Base-by-base conservation (phyloP, 2,329 filamentous ascomycete genomes). In the Aspergillus carbonarius region DNA sequence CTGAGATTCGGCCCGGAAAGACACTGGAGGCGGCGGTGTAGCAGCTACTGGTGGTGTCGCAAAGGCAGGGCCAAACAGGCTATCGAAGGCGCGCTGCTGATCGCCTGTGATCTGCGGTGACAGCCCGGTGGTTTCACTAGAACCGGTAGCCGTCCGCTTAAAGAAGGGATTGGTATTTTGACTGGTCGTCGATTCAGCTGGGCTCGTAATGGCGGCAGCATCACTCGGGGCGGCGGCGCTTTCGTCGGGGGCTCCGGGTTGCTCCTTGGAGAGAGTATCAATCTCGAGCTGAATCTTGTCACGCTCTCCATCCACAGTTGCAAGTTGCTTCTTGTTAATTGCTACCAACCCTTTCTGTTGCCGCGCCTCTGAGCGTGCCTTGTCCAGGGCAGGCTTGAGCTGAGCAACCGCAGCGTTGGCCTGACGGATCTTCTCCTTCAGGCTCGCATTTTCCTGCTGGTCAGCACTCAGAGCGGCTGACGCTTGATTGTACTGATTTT, bases 271-370 rank as follows among this genome's bases (percentile, higher is more conserved):
- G 88, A 83, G 53, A 86, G 87, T 59, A 46, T 88, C 88, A 46
- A 89, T 88, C 74, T 98, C 93, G 1, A 81, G 79, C 78, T 92
- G 93, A 39, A 96, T 81, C 79, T 91, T 93, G 60, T 98, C 93
- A 32, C 91, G 86, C 74, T 98, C 93, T 49, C 85, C 85, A 75
- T 99, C 95, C 58, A 89, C 91, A 0, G 93, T 97, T 35, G 89
- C 86, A 60, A 98, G 81, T 77, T 99, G 95, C 79, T 99, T 99
- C 82, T 96, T 98, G 79, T 97, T 97, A 78, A 99, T 99, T 44
- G 95, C 93, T 30, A 96, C 93, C 64, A 98, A 82, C 17, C 95
- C 95, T 79, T 96, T 98, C 72, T 98, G 93, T 74, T 98, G 95
- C 42, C 95, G 88, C 25, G 92, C 92, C 67, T 97, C 92, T 12